Percentiles rank a stretch among this genome's conserved stretches.
These are phyloP conservation scores for Ophiostoma ips DNA, from an alignment of 2,329 filamentous ascomycete species.

Conservation along the genomic window DNA sequence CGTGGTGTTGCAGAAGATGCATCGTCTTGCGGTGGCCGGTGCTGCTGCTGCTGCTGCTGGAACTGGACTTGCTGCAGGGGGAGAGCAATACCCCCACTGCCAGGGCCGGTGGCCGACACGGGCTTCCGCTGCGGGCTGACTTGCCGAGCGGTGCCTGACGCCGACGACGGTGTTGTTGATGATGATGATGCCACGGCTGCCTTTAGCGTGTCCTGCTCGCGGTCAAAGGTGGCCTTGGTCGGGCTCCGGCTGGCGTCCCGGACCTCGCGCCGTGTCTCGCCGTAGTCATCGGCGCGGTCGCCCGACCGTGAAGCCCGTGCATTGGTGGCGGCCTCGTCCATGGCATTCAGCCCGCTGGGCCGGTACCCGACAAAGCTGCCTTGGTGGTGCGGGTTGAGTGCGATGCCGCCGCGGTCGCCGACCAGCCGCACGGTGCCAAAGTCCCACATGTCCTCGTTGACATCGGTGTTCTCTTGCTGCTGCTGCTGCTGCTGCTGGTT, in stretches of 20 bases:
- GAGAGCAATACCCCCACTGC: background rate
- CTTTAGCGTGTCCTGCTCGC: constrained; percentile 42
- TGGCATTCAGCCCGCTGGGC: constrained; percentile 44
- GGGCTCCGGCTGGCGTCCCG: constrained; percentile 35
- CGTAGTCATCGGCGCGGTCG: constrained; percentile 36
- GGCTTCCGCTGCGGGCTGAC: constrained; percentile 47
- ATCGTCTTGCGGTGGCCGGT: constrained; percentile 22
- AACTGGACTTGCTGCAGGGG: constrained; percentile 14
- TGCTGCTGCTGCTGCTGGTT: constrained; percentile 14
- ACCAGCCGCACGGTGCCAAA: constrained; percentile 87
- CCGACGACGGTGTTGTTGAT: constrained; percentile 19
- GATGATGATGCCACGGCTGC: constrained; percentile 21
- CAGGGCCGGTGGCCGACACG: constrained; percentile 20
- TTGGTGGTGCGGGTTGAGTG: background rate
- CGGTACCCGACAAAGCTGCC: constrained; percentile 22
- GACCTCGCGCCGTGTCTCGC: constrained; percentile 30
- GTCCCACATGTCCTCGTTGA: constrained; percentile 88
- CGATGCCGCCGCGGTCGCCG: constrained; percentile 45
- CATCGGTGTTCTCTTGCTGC: constrained; percentile 17
- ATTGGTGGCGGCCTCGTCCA: constrained; percentile 75
- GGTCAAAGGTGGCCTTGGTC: constrained; percentile 31
- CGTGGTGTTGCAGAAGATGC: constrained; percentile 15
- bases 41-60: constrained; percentile 7
- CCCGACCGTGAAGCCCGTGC: constrained; percentile 45
- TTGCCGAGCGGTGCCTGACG: constrained; percentile 34